Evolutionary conservation across 306 rosid genomes (phyloP), one percentile per base, ranked within the genome.

Genomic region (Vicia villosa): DNA sequence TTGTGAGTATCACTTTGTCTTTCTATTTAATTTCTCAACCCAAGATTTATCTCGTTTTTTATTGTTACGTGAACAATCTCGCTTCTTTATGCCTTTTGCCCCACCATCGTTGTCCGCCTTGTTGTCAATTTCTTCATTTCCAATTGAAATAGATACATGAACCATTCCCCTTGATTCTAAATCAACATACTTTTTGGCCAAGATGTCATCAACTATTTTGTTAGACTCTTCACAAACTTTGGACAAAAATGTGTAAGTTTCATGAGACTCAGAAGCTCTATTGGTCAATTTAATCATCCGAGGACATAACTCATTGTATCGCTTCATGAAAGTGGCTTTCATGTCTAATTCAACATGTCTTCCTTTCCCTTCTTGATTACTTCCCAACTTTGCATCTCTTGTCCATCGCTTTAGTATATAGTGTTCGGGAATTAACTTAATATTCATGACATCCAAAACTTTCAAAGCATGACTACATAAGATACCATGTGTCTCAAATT

Each of bases 201-300:
- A 68, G 47, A 67, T 67, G 11, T 57, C 63, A 57, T 57, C 63
- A 57, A 57, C 30, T 6, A 57, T 26, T 26, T 57, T 26, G 9
- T 28, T 4, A 9, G 41, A 28, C 63, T 57, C 63, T 57, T 26
- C 41, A 57, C 14, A 57, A 28, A 57, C 52, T 57, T 26, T 57
- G n/a, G n/a, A 57, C 19, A 28, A 14, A 57, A 26, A 57, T 13
- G 40, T 28, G 63, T 14, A 57, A 28, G 63, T 57, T 57, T 28
- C 20, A 57, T 57, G 41, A 57, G 21, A 57, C 8, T 57, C 16
- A 13, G 16, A 57, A 14, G 11, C 40, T 57, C 2, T 57, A 9
- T 57, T 57, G 16, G 3, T 57, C 40, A 57, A 57, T n/a, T n/a
- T n/a, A n/a, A 6, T 28, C 30, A 57, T n/a, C n/a, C n/a, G n/a